phyloP scores from a whole-genome alignment of 805 yeast species.

The Candida adriatica region DNA sequence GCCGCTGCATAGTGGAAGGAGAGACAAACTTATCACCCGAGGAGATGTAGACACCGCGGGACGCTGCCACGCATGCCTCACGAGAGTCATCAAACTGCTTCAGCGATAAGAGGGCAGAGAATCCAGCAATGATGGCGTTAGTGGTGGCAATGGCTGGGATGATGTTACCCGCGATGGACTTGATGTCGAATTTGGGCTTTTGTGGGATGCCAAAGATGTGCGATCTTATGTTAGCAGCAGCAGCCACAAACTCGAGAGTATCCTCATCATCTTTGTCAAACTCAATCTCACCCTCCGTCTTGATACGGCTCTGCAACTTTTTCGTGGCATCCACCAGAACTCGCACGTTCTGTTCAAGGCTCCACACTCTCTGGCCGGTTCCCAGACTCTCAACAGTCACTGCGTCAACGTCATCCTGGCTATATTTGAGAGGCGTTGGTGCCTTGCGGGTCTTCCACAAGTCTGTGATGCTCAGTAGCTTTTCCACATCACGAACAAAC shows the following conservation, averaged over 20 bases:
- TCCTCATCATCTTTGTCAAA: slow-evolving; percentile 96
- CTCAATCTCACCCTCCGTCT: slow-evolving; percentile 34
- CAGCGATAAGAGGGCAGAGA: slow-evolving; percentile 69
- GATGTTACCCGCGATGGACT: slow-evolving; percentile 95
- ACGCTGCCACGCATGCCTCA: slow-evolving; percentile 26
- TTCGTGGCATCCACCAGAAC: slow-evolving; percentile 46
- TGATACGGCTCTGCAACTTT: slow-evolving; percentile 43
- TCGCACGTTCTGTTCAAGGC: slow-evolving; percentile 51
- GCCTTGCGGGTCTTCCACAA: slow-evolving; percentile 68
- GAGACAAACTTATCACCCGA: slow-evolving; percentile 57
- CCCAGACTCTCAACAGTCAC: slow-evolving; percentile 21
- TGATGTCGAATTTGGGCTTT: slow-evolving; percentile 78
- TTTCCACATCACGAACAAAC: slow-evolving; percentile 70
- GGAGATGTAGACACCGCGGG: slow-evolving; percentile 47
- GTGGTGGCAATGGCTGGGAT: slow-evolving; percentile 99
- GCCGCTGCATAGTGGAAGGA: slow-evolving; percentile 51
- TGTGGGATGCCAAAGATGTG: slow-evolving; percentile 59
- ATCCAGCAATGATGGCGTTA: slow-evolving; percentile 90
- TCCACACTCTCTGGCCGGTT: slow-evolving; percentile 44
- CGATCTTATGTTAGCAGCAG: slow-evolving; percentile 78
- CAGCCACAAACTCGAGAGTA: slow-evolving; percentile 79
- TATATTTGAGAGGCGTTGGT: slow-evolving; percentile 56
- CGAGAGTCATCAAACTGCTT: slow-evolving; percentile 35
- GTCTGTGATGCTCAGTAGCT: slow-evolving; percentile 61
- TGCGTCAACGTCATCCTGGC: slow-evolving; percentile 11